These are phyloP conservation scores for Cladosporium oxysporum DNA, from an alignment of 2,329 filamentous ascomycete species.

Conservation along the genomic window DNA sequence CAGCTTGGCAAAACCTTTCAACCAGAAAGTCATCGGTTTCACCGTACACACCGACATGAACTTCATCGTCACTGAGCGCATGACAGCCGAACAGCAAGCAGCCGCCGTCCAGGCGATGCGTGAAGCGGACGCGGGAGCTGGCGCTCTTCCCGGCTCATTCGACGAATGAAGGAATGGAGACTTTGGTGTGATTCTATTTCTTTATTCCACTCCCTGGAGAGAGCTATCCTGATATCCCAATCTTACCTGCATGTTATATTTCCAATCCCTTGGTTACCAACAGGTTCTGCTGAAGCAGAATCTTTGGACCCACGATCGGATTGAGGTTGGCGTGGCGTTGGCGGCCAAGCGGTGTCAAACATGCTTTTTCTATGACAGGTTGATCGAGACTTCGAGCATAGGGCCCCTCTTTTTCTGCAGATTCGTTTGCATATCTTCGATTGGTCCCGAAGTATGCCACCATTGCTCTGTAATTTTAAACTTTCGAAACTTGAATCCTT, in stretches of 20 bases:
- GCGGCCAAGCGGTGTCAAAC: constrained; percentile 7
- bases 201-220: neutral
- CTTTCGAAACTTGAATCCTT: neutral
- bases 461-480: neutral
- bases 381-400: neutral
- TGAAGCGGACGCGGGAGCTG: constrained; percentile 23
- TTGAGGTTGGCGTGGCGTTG: constrained; percentile 13
- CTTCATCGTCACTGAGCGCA: constrained; percentile 38
- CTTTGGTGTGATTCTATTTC: neutral
- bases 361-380: neutral
- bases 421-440: neutral
- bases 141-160: constrained; percentile 30
- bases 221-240: neutral
- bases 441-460: neutral
- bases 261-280: neutral
- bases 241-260: neutral
- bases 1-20: constrained; percentile 40
- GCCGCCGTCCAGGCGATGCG: neutral
- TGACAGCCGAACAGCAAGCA: constrained; percentile 17
- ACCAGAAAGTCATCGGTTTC: constrained; percentile 41
- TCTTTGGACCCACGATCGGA: neutral
- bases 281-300: neutral
- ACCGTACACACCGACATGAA: constrained; percentile 42
- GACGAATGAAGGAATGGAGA: neutral
- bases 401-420: neutral